Base-by-base conservation (phyloP, 306 rosid species). In the Dicorynia guianensis region DNA sequence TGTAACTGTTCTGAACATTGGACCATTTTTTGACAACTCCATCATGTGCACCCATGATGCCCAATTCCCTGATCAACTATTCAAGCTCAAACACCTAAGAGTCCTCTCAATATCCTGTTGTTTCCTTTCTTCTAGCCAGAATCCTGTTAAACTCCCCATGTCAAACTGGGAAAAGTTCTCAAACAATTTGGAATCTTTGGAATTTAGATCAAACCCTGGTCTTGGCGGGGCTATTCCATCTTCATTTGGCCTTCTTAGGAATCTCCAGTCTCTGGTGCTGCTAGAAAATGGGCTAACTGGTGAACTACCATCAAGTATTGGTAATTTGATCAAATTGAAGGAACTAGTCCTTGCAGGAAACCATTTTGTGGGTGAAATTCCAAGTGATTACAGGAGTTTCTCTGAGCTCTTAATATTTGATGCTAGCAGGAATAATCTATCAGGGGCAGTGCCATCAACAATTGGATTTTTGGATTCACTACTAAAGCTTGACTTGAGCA, bases 11-110 rank as follows among this genome's bases (percentile, higher is more conserved):
- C 34, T 84, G 20, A 81, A 66, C 76, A 64, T 87, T 55, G 88
- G 91, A 55, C 88, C 79, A 20, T 47, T 79, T 81, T 76, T 57
- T 74, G 88, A 87, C 60, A 84, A 84, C 88, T 84, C 82, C 49
- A 77, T 55, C 53, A 42, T 7, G 12, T 84, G 88, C 68, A 78
- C 68, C 30, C 64, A 61, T 64, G 65, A 57, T 46, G 83, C 81
- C 44, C 62, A 69, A 3, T 81, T 87, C 66, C 79, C 85, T 5
- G 57, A 64, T 56, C 81, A 84, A 8, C 19, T 87, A 11, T 87
- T 84, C 86, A 81, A 69, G 63, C 91, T 87, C 71, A 84, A 81
- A 71, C 74, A 81, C 80, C 71, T 87, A 18, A 87, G 42, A 57
- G 50, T 55, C 13, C 83, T 84, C 75, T 87, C 88, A 18, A 30